Conservation (phyloP, 2,329 filamentous ascomycete genomes). For the Sarocladiaceae sp. region DNA sequence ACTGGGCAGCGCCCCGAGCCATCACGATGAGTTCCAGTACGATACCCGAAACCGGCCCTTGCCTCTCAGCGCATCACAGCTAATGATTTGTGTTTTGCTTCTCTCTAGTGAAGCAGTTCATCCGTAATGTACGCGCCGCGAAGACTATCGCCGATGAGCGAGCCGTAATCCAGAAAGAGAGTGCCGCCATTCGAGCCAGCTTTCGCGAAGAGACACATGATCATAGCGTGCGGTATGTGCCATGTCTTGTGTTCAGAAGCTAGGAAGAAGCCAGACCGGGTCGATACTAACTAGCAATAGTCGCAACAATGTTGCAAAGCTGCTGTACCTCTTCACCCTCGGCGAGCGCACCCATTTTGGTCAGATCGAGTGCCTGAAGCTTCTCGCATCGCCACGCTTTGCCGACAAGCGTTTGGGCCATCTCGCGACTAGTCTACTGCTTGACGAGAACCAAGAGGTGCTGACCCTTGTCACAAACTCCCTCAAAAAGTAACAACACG, state of each 20-base stretch:
- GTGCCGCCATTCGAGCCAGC: conserved; percentile 92
- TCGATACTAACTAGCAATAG: conserved; percentile 36
- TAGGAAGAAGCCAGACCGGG: not conserved
- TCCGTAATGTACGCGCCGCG: conserved; percentile 94
- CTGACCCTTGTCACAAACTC: conserved; percentile 96
- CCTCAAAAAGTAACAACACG: conserved; percentile 70
- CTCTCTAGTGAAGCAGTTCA: conserved; percentile 98
- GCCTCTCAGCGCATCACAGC: not conserved
- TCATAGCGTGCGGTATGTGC: conserved; percentile 73
- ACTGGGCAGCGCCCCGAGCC: not conserved
- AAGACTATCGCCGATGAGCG: conserved; percentile 99
- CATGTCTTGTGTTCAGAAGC: not conserved
- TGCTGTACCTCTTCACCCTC: conserved; percentile 95
- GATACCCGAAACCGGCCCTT: too few relatives aligned
- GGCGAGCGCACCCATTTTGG: conserved; percentile 97
- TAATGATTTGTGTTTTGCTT: not conserved
- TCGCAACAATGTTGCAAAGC: conserved; percentile 97
- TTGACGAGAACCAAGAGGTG: conserved; percentile 98
- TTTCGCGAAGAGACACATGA: conserved; percentile 96
- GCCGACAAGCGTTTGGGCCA: conserved; percentile 96
- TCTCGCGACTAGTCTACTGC: conserved; percentile 86
- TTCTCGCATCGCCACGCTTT: conserved; percentile 92
- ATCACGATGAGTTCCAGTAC: conserved; percentile 14
- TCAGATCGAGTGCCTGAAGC: conserved; percentile 97
- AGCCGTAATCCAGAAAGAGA: conserved; percentile 98